Percentiles rank a stretch among this genome's conserved stretches.
Evolutionary conservation across 2,329 filamentous ascomycete genomes (phyloP).

Genomic region (Phyllosticta citriasiana): DNA sequence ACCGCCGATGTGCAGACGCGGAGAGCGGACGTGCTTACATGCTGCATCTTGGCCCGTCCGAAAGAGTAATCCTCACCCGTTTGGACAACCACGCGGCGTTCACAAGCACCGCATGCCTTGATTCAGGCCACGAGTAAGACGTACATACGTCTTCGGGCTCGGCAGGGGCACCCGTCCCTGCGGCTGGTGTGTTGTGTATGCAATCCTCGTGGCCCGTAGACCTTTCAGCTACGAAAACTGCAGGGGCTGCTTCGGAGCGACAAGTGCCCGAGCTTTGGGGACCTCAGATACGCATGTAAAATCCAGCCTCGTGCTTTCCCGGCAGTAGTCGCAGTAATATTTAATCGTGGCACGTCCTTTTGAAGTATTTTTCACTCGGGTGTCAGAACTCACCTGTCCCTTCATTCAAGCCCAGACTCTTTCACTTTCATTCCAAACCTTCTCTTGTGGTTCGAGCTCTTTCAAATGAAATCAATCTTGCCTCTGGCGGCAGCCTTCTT

Average conservation of each 20-base stretch:
- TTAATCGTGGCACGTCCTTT: neutral
- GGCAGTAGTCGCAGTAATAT: neutral
- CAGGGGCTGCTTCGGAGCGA: neutral
- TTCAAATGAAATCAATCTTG: conserved; percentile 1
- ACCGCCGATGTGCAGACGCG: neutral
- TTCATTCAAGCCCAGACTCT: neutral
- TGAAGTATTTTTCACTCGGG: neutral
- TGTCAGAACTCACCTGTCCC: neutral
- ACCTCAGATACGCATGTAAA: neutral
- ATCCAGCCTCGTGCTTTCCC: neutral
- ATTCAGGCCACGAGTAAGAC: neutral
- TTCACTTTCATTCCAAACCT: neutral
- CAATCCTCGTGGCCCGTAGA: neutral
- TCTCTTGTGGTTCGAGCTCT: neutral
- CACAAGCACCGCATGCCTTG: neutral
- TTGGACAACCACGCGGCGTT: neutral
- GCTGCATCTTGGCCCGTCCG: neutral
- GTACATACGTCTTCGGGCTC: neutral
- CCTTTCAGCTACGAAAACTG: neutral
- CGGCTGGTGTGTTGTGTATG: neutral
- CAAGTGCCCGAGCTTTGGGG: neutral
- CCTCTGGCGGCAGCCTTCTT: neutral
- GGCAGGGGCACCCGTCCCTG: neutral
- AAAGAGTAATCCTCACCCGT: neutral
- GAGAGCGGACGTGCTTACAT: neutral